Evolutionary conservation across 352 stramenopile genomes (phyloP).

Genomic region (Globisporangium camurandrum): DNA sequence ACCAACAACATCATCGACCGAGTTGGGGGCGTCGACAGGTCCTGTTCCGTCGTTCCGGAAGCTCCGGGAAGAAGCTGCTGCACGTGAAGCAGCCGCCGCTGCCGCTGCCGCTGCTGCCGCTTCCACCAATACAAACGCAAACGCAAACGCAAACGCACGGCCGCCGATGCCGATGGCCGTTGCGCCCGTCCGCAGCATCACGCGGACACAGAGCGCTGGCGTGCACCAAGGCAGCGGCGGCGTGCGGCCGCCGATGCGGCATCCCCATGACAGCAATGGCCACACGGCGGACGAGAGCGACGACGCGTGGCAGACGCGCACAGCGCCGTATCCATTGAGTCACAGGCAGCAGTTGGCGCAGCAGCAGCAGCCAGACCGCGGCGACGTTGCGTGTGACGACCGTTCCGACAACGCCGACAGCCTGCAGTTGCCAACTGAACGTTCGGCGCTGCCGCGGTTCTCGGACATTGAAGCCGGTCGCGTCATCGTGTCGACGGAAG

Average conservation of each 20-base stretch:
- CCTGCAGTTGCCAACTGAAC: background rate
- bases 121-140: too few relatives aligned
- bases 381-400: conserved; percentile 14
- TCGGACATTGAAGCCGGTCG: conserved; percentile 32
- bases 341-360: conserved; percentile 12
- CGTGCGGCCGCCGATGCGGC: background rate
- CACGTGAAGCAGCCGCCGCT: conserved; percentile 2
- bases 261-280: background rate
- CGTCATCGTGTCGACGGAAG: conserved; percentile 15
- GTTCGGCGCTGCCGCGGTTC: conserved; percentile 20
- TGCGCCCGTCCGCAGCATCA: conserved; percentile 15
- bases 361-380: conserved; percentile 14
- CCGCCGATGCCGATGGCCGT: too few relatives aligned
- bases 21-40: conserved; percentile 1
- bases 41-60: conserved; percentile 53
- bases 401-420: conserved; percentile 8
- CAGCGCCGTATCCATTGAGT: conserved; percentile 5
- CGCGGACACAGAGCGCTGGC: conserved; percentile 20
- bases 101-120: too few relatives aligned
- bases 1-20: too few relatives aligned
- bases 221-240: background rate
- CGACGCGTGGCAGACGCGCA: conserved; percentile 14
- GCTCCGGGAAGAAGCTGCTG: conserved; percentile 45
- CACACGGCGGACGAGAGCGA: too few relatives aligned
- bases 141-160: conserved; percentile 6